Percentiles rank a stretch among this genome's conserved stretches.
Conservation (phyloP, 768 basidiomycete genomes). For the Leccinum rimulosum region DNA sequence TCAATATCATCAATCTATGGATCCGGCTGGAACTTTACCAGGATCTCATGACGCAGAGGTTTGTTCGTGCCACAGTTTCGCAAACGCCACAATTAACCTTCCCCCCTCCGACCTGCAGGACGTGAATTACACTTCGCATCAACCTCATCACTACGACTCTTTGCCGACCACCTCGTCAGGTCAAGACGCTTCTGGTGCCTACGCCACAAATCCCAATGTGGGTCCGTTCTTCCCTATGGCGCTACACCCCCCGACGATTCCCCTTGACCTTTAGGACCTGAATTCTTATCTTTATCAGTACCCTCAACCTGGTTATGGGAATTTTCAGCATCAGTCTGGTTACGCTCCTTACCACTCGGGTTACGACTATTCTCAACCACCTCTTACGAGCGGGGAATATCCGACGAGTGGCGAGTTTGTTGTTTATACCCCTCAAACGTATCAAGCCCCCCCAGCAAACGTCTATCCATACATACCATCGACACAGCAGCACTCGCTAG, state of each 20-base stretch:
- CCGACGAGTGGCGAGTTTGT: not conserved
- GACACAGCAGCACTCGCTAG: not conserved
- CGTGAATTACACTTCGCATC: not conserved
- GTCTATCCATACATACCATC: not conserved
- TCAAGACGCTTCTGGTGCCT: not conserved
- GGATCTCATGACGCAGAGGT: slow-evolving; percentile 8
- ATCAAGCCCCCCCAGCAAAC: not conserved
- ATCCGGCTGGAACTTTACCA: not conserved
- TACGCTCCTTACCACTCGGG: not conserved
- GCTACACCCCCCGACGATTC: not conserved
- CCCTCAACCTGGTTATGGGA: not conserved
- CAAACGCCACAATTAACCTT: not conserved
- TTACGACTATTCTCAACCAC: not conserved
- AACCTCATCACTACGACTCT: not conserved
- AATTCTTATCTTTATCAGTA: not conserved
- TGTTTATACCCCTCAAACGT: not conserved
- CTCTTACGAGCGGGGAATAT: not conserved
- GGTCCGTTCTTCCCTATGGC: not conserved
- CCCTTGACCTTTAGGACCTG: slow-evolving; percentile 5
- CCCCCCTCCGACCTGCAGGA: slow-evolving; percentile 7
- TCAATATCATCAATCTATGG: not conserved
- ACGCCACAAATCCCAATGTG: slow-evolving; percentile 12
- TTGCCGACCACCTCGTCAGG: not conserved
- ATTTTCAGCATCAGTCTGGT: not conserved
- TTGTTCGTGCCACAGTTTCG: slow-evolving; percentile 4